Evolutionary conservation across 495 filamentous ascomycete genomes (phyloP), one percentile per base, ranked within the genome.

Genomic region (Margaritispora aquatica): DNA sequence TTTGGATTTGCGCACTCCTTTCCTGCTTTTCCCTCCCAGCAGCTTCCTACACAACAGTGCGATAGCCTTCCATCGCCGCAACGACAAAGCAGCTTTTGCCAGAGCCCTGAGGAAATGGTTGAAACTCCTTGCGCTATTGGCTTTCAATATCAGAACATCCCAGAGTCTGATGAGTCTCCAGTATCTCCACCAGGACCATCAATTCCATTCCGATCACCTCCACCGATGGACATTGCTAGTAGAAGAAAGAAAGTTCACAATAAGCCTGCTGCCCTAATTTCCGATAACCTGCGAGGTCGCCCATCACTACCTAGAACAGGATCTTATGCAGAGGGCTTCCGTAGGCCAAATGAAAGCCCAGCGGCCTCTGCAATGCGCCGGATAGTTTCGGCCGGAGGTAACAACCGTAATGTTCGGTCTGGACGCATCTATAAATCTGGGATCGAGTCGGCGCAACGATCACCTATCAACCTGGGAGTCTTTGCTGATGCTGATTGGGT

Each of bases 341-440:
- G 65, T 31, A 52, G 61, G 27, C 46, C 46, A 26, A 53, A 15
- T 1, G 65, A 64, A 9, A 67, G 61, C 38, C 65, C 65, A 26
- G n/a, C 58, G 17, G 54, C 64, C 0, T 69, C 66, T n/a, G 61
- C 66, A 20, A 66, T 69, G 66, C 66, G 66, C n/a, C 61, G 66
- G 17, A 66, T 69, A 22, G 59, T 63, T 0, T 68, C 66, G n/a
- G 66, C 62, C n/a, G 63, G 63, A 31, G 66, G 63, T 26, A 68
- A 63, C n/a, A 29, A 9, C 36, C 44, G 59, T 22, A 62, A 61
- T 48, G 58, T 65, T 3, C 48, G 64, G 9, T 55, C 55, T 48
- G 62, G 64, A 26, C 58, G 66, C 1, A 55, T 69, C 26, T 46
- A 50, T 29, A 69, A 69, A 31, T 50, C 60, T 15, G 66, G 62